A percentile compares a stretch with the other conserved stretches of the same genome.
Evolutionary conservation across 768 basidiomycete genomes (phyloP).

Genomic region (Clavulina sp.): DNA sequence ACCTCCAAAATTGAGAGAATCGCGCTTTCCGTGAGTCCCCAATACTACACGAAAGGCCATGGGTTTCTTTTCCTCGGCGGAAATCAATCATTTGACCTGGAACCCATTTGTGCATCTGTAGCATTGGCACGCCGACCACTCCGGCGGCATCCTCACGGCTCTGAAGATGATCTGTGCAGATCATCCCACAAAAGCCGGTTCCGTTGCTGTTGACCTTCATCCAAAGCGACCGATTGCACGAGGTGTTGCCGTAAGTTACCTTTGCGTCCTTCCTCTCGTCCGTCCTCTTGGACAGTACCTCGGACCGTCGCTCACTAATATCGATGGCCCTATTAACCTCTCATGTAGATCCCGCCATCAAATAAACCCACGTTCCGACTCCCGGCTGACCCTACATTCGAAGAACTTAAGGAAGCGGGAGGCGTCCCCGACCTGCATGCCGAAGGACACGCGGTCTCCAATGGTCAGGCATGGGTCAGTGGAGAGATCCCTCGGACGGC

Average conservation of each 20-base stretch:
- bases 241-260: constrained; percentile 35
- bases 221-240: constrained; percentile 56
- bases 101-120: too few relatives aligned
- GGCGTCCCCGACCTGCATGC: constrained; percentile 38
- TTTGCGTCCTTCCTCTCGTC: background rate
- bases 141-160: constrained; percentile 37
- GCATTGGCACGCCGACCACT: constrained; percentile 65
- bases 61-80: background rate
- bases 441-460: constrained; percentile 49
- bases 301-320: background rate
- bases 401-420: constrained; percentile 36
- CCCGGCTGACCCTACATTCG: constrained; percentile 54
- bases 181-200: constrained; percentile 6
- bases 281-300: too few relatives aligned
- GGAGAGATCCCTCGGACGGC: constrained; percentile 64
- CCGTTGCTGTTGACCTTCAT: constrained; percentile 45
- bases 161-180: constrained; percentile 9
- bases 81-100: background rate
- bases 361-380: constrained; percentile 42
- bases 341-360: constrained; percentile 32
- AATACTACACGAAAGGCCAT: background rate
- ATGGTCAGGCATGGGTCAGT: constrained; percentile 52
- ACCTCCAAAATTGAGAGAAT: constrained; percentile 40
- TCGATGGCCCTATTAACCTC: background rate
- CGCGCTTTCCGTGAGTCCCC: constrained; percentile 27